Evolutionary conservation across 495 filamentous ascomycete species (phyloP).

Genomic region (Hyaloscypha variabilis): DNA sequence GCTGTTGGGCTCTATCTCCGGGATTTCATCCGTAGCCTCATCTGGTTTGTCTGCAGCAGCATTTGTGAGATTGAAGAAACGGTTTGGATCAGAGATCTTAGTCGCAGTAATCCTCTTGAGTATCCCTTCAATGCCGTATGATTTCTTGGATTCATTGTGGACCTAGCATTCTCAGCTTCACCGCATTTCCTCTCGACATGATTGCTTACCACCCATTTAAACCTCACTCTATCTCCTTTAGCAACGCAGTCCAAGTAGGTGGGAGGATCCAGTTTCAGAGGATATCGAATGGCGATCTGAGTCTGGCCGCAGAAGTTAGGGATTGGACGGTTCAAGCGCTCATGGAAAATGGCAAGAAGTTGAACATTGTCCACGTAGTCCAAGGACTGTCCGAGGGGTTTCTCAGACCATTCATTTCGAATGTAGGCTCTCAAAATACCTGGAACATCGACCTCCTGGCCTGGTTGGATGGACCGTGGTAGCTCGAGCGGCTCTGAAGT

Average conservation of each 20-base stretch:
- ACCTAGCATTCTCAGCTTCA: slow-evolving; percentile 12
- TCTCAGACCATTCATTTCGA: slow-evolving; percentile 25
- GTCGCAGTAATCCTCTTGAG: slow-evolving; percentile 21
- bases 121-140: slow-evolving; percentile 21
- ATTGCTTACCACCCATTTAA: slow-evolving; percentile 29
- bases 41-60: slow-evolving; percentile 24
- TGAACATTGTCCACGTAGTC: slow-evolving; percentile 27
- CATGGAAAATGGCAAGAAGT: slow-evolving; percentile 26
- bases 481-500: slow-evolving; percentile 25
- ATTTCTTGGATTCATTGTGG: slow-evolving; percentile 31
- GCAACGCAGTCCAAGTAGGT: slow-evolving; percentile 34
- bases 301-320: slow-evolving; percentile 28
- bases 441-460: slow-evolving; percentile 24
- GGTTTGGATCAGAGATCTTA: slow-evolving; percentile 23
- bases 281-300: slow-evolving; percentile 27
- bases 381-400: slow-evolving; percentile 19
- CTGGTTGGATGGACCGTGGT: slow-evolving; percentile 29
- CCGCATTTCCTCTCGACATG: background rate
- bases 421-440: slow-evolving; percentile 31
- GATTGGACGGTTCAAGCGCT: slow-evolving; percentile 28
- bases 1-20: slow-evolving; percentile 27
- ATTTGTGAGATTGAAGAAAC: slow-evolving; percentile 26
- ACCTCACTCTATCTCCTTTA: slow-evolving; percentile 28
- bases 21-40: slow-evolving; percentile 27
- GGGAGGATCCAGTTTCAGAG: slow-evolving; percentile 24